phyloP scores from a whole-genome alignment of 1,284 basidiomycete genomes.

The Fomes fomentarius region DNA sequence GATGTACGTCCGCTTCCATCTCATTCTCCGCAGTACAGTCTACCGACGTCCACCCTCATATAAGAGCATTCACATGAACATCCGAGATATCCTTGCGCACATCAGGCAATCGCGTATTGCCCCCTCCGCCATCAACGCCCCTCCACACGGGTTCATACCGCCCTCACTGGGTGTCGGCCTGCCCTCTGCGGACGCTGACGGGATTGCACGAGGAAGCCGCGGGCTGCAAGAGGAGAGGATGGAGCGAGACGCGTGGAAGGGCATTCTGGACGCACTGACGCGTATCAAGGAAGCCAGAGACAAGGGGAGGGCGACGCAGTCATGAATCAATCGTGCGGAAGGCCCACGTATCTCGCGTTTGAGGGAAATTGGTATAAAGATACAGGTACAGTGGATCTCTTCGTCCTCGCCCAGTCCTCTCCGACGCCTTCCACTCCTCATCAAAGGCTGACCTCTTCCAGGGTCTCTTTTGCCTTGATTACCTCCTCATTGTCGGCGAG shows the following conservation, averaged over 20 bases:
- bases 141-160: conserved; percentile 69
- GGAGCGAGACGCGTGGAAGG: conserved; percentile 77
- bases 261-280: conserved; percentile 66
- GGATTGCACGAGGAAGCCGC: conserved; percentile 34
- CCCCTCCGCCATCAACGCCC: conserved; percentile 79
- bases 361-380: no score
- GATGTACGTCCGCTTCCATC: conserved; percentile 54
- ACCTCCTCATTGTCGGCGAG: conserved; percentile 57
- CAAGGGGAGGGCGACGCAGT: conserved; percentile 17
- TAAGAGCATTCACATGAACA: conserved; percentile 71
- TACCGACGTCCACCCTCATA: not conserved
- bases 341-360: no score
- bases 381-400: conserved; percentile 24
- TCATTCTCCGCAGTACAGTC: not conserved
- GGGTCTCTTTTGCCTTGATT: conserved; percentile 58
- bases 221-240: conserved; percentile 79
- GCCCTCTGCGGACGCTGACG: conserved; percentile 42
- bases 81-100: conserved; percentile 78
- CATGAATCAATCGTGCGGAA: no score
- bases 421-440: no score
- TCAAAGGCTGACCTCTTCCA: conserved; percentile 46
- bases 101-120: conserved; percentile 82
- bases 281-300: conserved; percentile 54
- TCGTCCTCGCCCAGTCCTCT: not conserved
- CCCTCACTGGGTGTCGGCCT: conserved; percentile 78